These are phyloP conservation scores for Pleurotus citrinopileatus DNA, from an alignment of 768 basidiomycete species.

Conservation along the genomic window DNA sequence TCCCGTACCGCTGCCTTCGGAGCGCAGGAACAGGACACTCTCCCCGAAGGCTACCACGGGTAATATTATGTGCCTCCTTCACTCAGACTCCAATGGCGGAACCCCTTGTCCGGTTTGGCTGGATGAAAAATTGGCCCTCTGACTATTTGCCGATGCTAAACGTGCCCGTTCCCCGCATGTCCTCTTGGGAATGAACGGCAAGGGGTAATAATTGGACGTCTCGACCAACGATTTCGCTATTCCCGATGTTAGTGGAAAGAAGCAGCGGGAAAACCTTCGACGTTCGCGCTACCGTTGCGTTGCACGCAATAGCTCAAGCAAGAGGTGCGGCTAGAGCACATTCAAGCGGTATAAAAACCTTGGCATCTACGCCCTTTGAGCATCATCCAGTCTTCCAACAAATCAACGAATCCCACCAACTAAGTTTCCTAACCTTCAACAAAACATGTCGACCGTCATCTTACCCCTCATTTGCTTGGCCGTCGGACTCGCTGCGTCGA, in stretches of 20 bases:
- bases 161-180: neutral
- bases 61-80: neutral
- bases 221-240: neutral
- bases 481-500: neutral
- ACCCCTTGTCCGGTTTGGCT: neutral
- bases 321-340: neutral
- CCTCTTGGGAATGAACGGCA: neutral
- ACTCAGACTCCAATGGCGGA: neutral
- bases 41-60: neutral
- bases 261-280: neutral
- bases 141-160: neutral
- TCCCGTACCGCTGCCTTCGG: neutral
- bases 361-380: neutral
- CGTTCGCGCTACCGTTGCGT: too few relatives aligned
- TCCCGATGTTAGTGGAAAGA: neutral
- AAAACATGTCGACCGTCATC: slow-evolving; percentile 2
- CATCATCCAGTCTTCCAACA: neutral
- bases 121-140: neutral
- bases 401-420: neutral
- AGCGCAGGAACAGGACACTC: neutral
- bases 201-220: neutral
- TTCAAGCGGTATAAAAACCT: neutral
- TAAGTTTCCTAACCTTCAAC: neutral
- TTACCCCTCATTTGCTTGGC: neutral
- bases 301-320: neutral